Conservation (phyloP, 495 filamentous ascomycete species). For the Aspergillus affinis region DNA sequence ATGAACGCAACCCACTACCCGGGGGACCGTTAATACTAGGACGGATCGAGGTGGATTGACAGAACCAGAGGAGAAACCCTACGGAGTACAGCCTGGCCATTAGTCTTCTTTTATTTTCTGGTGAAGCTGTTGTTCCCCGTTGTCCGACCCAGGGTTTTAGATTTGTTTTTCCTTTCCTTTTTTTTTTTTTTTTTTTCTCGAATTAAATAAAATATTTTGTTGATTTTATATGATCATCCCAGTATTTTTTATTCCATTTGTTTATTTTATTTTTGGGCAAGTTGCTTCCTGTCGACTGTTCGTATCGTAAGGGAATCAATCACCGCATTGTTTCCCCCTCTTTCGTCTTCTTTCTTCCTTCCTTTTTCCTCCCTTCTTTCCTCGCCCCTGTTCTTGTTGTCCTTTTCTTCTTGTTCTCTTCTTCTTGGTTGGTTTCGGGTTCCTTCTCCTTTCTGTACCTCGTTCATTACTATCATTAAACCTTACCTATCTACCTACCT, state of each 20-base stretch:
- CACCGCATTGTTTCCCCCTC: slow-evolving; percentile 6
- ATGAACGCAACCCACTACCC: not conserved
- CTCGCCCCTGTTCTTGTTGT: slow-evolving; percentile 14
- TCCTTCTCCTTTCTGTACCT: slow-evolving; percentile 11
- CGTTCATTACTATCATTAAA: slow-evolving; percentile 12
- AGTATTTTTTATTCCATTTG: not conserved
- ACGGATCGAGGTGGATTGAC: slow-evolving; percentile 7
- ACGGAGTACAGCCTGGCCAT: not conserved
- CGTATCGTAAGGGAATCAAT: not conserved
- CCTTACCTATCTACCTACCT: not conserved
- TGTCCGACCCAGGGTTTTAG: not conserved
- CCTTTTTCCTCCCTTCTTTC: slow-evolving; percentile 9
- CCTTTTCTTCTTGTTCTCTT: slow-evolving; percentile 11
- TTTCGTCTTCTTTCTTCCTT: slow-evolving; percentile 14
- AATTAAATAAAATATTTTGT: not conserved
- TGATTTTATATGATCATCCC: not conserved
- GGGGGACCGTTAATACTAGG: slow-evolving; percentile 8
- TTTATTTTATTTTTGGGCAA: not conserved
- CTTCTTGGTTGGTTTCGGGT: not conserved
- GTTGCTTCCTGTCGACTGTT: too few species aligned
- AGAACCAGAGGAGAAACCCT: slow-evolving; percentile 9
- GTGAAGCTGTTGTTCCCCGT: not conserved
- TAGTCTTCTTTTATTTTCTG: not conserved
- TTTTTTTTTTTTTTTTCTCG: not conserved
- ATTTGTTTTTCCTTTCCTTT: not conserved